phyloP scores from a whole-genome alignment of 2,329 filamentous ascomycete genomes.

The Aspergillus viridinutans region DNA sequence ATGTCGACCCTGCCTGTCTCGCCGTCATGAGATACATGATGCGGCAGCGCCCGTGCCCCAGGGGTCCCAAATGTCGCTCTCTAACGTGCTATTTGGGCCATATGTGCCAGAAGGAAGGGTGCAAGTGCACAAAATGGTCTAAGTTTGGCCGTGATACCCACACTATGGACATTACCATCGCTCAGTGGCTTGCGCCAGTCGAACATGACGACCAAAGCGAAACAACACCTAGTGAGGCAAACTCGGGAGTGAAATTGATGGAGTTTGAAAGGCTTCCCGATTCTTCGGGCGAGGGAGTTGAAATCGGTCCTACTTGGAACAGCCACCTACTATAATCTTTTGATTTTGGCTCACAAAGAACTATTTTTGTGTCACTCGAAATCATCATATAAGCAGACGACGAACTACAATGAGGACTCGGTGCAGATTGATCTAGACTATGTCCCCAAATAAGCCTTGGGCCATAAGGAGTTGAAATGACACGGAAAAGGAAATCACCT shows the following conservation, averaged over 20 bases:
- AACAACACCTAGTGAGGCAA: neutral
- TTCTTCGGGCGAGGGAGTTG: too few relatives aligned
- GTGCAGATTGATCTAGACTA: too few relatives aligned
- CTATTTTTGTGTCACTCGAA: too few relatives aligned
- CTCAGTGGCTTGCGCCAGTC: slow-evolving; percentile 21
- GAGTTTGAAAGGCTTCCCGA: neutral
- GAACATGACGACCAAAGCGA: slow-evolving; percentile 6
- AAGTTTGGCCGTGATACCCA: slow-evolving; percentile 27
- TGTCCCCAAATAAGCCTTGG: too few relatives aligned
- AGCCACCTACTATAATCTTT: too few relatives aligned
- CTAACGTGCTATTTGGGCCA: slow-evolving; percentile 47
- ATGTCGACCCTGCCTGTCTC: slow-evolving; percentile 35
- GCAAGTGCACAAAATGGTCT: slow-evolving; percentile 28
- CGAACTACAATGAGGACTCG: too few relatives aligned
- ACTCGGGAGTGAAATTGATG: slow-evolving; percentile 1
- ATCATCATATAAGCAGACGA: too few relatives aligned
- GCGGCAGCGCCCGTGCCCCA: slow-evolving; percentile 41
- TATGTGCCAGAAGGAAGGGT: slow-evolving; percentile 31
- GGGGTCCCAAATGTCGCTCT: slow-evolving; percentile 40
- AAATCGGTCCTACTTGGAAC: too few relatives aligned
- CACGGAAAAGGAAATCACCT: too few relatives aligned
- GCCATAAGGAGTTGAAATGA: too few relatives aligned
- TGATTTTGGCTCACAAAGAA: too few relatives aligned
- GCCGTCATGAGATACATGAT: slow-evolving; percentile 45
- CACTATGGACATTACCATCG: slow-evolving; percentile 20